Evolutionary conservation across 331 rosid genomes (phyloP), one percentile per base, ranked within the genome.

Genomic region (Dryas integrifolia): DNA sequence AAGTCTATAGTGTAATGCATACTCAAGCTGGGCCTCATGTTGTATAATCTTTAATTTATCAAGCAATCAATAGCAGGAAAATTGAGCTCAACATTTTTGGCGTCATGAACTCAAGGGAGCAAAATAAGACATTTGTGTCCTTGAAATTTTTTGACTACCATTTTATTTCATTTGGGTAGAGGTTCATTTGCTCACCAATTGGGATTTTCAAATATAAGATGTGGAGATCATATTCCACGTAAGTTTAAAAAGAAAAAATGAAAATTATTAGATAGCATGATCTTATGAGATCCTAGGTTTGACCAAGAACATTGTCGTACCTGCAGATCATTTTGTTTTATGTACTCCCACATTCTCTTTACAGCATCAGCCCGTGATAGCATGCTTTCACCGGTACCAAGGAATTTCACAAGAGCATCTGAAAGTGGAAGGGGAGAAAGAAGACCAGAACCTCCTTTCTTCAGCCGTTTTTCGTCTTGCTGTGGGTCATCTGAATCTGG

Each of bases 341-440:
- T 88, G 84, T 87, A 88, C 59, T 84, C 88, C 92, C 96, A 86
- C 87, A 85, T 85, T 86, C 85, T 85, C 82, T 87, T 92, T 30
- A 30, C 35, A 30, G 35, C 35, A 30, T 30, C 35, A 30, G 35
- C 35, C 53, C 92, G 79, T 70, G 97, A 65, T 80, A 89, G 77
- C 72, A 74, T 82, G 52, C 75, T 86, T 75, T 91, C 96, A 76
- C 93, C 92, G 0, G 89, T 88, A 71, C 85, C 90, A 72, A 92
- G 81, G 76, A 92, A 89, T 60, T 88, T 83, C 41, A 69, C 66
- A 72, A 89, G 90, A 74, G 97, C 90, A 66, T 87, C 88, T 4
- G 88, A 87, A 71, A 91, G 88, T 76, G 76, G 85, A 73, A 86
- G 86, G 47, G 96, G 93, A 72, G 90, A 91, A 80, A 80, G 89